These are phyloP conservation scores for Penicillium silybi DNA, from an alignment of 495 filamentous ascomycete species.

Conservation along the genomic window DNA sequence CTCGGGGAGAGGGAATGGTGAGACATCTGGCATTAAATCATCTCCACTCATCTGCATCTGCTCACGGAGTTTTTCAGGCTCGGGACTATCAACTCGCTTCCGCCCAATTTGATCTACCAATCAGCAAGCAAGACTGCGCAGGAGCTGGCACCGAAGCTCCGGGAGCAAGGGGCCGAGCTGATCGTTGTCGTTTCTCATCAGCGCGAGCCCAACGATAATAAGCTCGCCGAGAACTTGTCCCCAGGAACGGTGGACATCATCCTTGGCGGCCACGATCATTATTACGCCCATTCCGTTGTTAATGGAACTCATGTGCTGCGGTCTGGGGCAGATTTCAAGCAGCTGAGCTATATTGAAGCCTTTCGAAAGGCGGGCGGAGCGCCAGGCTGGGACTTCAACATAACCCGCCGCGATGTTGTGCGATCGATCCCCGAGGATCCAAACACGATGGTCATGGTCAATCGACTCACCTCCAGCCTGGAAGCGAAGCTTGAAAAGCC, in stretches of 20 bases:
- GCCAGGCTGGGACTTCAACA: conserved; percentile 69
- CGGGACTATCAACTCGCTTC: conserved; percentile 80
- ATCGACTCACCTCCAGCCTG: conserved; percentile 64
- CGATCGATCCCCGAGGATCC: conserved; percentile 60
- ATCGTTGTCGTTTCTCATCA: conserved; percentile 79
- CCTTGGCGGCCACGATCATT: conserved; percentile 87
- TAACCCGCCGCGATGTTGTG: conserved; percentile 67
- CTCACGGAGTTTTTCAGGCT: conserved; percentile 49
- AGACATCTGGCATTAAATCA: background rate
- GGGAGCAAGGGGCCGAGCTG: conserved; percentile 74
- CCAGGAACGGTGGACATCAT: conserved; percentile 75
- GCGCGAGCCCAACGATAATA: conserved; percentile 80
- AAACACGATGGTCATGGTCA: conserved; percentile 53
- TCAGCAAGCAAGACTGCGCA: conserved; percentile 68
- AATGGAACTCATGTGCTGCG: conserved; percentile 78
- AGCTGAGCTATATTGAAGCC: conserved; percentile 81
- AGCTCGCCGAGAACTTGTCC: conserved; percentile 65
- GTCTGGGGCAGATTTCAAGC: conserved; percentile 85
- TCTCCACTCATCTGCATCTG: background rate
- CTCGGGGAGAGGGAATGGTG: conserved; percentile 72
- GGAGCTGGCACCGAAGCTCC: conserved; percentile 63
- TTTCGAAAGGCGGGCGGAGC: conserved; percentile 44
- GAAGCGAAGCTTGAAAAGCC: conserved; percentile 75
- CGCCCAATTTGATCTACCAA: conserved; percentile 74
- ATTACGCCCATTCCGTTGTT: conserved; percentile 69